Base-by-base conservation (phyloP, 345 rosid genomes). In the Eucalyptus globulus region DNA sequence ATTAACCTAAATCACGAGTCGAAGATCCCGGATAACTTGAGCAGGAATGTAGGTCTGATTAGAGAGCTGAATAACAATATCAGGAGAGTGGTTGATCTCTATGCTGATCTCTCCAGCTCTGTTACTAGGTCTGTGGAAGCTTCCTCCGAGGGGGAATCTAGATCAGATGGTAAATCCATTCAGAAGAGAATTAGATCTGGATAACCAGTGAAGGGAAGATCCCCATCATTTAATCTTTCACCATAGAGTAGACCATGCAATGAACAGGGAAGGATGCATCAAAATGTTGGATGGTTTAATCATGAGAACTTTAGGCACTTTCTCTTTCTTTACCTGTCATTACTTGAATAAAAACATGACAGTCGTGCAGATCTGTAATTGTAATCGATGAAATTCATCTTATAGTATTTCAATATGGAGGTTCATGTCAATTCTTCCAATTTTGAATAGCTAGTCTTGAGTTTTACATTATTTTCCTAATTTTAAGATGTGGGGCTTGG, bases 1-100 rank as follows among this genome's bases (percentile, higher is more conserved):
- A 97, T 97, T 87, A 97, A 96, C 90, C 96, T 94, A 88, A 97
- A 97, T 90, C 99, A 97, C 12, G 99, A 95, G 90, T 97, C 99
- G 1, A 97, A 93, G 91, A 93, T 93, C 92, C 97, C 96, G 0
- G 97, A 95, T 90, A 94, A 95, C 91, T 91, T 97, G 91, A 94
- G 95, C 87, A 89, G 95, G 86, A 96, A 96, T 87, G 99, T 96
- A 54, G 97, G 97, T 67, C 91, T 97, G 92, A 97, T 97, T 29
- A 94, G 94, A 91, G 98, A 97, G 92, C 97, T 97, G 86, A 97
- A 97, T 88, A 96, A 94, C 94, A 96, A 97, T 87, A 96, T 97
- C 83, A 95, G 96, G 88, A 94, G 97, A 76, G 99, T 95, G 44
- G 98, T 96, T 44, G 94, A 93, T 93, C 97, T 97, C 69, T 97